phyloP scores from a whole-genome alignment of 2,329 filamentous ascomycete genomes.

The Arthrocladium fulminans region DNA sequence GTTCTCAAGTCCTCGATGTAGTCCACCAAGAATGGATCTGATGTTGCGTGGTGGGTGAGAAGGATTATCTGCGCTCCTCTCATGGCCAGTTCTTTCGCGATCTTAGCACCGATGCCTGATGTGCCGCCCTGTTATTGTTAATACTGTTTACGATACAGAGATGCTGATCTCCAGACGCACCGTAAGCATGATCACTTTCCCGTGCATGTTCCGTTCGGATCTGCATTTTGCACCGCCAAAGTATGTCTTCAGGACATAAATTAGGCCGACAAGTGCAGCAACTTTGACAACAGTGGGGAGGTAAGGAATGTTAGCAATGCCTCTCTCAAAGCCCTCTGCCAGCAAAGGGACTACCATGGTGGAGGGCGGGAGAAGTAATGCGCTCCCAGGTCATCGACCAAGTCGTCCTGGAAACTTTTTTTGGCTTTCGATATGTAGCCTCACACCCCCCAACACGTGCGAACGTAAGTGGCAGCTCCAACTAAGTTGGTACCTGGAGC shows the following conservation, averaged over 20 bases:
- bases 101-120: conserved; percentile 76
- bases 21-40: conserved; percentile 82
- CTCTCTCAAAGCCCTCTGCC: conserved; percentile 45
- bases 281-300: conserved; percentile 45
- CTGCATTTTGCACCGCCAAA: conserved; percentile 65
- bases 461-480: not conserved
- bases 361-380: not conserved
- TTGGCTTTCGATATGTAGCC: not conserved
- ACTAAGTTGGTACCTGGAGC: not conserved
- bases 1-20: conserved; percentile 81
- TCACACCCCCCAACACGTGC: too few species aligned
- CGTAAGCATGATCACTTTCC: conserved; percentile 87
- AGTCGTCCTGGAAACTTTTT: not conserved
- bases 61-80: conserved; percentile 87
- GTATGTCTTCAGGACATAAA: conserved; percentile 62
- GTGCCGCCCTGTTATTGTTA: conserved; percentile 60
- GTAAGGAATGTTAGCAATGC: conserved; percentile 46
- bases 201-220: conserved; percentile 78
- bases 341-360: conserved; percentile 56
- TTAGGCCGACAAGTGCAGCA: conserved; percentile 42
- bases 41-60: conserved; percentile 70
- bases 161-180: conserved; percentile 36
- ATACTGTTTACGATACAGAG: not conserved
- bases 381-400: not conserved
- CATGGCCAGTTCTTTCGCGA: conserved; percentile 63